These are phyloP conservation scores for Neolentinus lepideus DNA, from an alignment of 1,284 basidiomycete species.

Conservation along the genomic window DNA sequence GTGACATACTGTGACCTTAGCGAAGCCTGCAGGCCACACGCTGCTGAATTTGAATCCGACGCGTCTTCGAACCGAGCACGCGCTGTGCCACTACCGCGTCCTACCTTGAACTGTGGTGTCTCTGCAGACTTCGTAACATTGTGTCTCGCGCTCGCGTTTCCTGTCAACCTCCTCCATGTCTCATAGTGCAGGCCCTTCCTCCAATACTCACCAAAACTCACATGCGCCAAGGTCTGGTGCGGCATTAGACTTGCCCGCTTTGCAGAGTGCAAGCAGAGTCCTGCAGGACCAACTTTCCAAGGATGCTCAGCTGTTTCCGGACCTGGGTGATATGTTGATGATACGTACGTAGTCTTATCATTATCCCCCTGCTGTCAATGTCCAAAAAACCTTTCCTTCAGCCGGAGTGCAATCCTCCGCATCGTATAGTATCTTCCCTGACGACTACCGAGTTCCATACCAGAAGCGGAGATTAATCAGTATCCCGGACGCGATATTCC, in stretches of 20 bases:
- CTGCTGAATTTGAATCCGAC: background rate
- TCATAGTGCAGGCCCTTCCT: background rate
- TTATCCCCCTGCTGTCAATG: background rate
- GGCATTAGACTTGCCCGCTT: constrained; percentile 42
- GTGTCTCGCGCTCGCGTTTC: background rate
- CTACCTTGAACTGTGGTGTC: no score
- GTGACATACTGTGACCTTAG: no score
- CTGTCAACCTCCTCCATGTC: background rate
- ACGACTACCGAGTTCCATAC: constrained; percentile 75
- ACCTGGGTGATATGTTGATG: constrained; percentile 57
- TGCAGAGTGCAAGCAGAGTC: constrained; percentile 59
- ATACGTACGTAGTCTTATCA: constrained; percentile 34
- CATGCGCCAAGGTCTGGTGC: background rate
- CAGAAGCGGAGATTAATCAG: constrained; percentile 70
- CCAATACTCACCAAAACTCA: background rate
- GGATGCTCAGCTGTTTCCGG: constrained; percentile 66
- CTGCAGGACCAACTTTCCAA: constrained; percentile 62
- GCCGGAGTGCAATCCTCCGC: constrained; percentile 61
- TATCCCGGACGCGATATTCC: constrained; percentile 80
- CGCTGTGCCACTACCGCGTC: no score
- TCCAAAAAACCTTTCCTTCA: constrained; percentile 18
- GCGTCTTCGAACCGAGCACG: no score
- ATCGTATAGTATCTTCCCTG: constrained; percentile 70
- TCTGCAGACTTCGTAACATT: no score
- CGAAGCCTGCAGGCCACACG: background rate